Conservation (phyloP, 78 protist genomes). For the Isochrysis galbana region DNA sequence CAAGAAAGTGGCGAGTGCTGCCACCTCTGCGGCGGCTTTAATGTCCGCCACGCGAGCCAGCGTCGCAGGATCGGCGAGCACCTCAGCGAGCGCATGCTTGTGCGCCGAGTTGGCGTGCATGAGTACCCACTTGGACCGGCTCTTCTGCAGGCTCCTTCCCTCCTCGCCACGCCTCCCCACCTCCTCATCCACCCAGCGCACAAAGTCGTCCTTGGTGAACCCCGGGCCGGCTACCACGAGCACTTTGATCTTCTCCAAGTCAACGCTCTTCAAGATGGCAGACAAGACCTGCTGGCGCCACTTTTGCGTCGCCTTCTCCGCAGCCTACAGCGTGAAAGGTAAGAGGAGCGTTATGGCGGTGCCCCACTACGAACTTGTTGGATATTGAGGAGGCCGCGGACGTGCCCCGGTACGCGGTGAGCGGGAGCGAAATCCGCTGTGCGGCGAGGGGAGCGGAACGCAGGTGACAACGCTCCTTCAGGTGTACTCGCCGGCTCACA, state of each 20-base stretch:
- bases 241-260: conserved; percentile 75
- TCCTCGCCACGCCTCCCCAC: not conserved
- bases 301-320: not conserved
- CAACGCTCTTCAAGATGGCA: conserved; percentile 69
- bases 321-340: too few relatives aligned
- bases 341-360: too few relatives aligned
- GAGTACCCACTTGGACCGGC: conserved; percentile 67
- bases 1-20: conserved; percentile 58
- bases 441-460: too few relatives aligned
- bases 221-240: conserved; percentile 87
- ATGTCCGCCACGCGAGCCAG: conserved; percentile 65
- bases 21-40: conserved; percentile 78
- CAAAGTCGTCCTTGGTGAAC: conserved; percentile 16
- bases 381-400: not conserved
- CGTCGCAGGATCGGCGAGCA: conserved; percentile 68
- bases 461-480: too few relatives aligned
- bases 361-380: too few relatives aligned
- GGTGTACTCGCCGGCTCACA: too few relatives aligned
- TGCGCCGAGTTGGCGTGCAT: conserved; percentile 79
- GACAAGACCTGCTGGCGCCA: conserved; percentile 68
- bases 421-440: too few relatives aligned
- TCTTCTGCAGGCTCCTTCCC: not conserved
- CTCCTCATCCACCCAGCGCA: not conserved
- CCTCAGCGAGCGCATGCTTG: conserved; percentile 80
- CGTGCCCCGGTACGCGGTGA: too few relatives aligned